A percentile compares a stretch with the other conserved stretches of the same genome.
Conservation (phyloP, 2,329 filamentous ascomycete species). For the Thermoascus crustaceus region DNA sequence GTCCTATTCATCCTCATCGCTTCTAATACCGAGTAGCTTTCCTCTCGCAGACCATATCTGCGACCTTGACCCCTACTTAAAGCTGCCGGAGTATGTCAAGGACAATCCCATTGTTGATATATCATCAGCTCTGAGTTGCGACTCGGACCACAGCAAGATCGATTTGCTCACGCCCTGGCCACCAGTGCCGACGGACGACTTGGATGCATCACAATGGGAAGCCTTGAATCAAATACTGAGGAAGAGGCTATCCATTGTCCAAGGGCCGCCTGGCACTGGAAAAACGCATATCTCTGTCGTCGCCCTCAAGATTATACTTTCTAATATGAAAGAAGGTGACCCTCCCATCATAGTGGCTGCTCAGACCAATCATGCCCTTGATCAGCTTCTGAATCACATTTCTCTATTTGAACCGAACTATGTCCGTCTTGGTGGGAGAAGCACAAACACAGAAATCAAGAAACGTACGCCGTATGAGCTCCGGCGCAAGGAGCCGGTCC, state of each 20-base stretch:
- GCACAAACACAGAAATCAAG: constrained; percentile 57
- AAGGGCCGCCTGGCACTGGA: constrained; percentile 71
- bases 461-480: constrained; percentile 60
- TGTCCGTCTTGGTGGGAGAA: constrained; percentile 61
- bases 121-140: constrained; percentile 31
- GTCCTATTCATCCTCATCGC: constrained; percentile 4
- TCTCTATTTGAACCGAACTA: constrained; percentile 55
- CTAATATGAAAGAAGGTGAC: constrained; percentile 48
- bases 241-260: constrained; percentile 64
- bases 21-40: constrained; percentile 26
- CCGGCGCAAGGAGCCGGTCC: constrained; percentile 28
- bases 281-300: constrained; percentile 78
- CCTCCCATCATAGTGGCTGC: constrained; percentile 71
- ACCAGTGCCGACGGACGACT: constrained; percentile 26
- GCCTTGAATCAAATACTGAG: constrained; percentile 65
- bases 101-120: constrained; percentile 45
- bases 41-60: constrained; percentile 39
- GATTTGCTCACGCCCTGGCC: constrained; percentile 52
- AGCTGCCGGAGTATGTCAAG: constrained; percentile 46
- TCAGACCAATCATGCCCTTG: constrained; percentile 85
- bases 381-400: constrained; percentile 65
- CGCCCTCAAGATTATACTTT: constrained; percentile 58
- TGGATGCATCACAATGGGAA: constrained; percentile 64
- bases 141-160: constrained; percentile 36
- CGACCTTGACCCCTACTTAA: constrained; percentile 29